Evolutionary conservation across 352 stramenopile genomes (phyloP).

Genomic region (Peronosclerospora sorghi): DNA sequence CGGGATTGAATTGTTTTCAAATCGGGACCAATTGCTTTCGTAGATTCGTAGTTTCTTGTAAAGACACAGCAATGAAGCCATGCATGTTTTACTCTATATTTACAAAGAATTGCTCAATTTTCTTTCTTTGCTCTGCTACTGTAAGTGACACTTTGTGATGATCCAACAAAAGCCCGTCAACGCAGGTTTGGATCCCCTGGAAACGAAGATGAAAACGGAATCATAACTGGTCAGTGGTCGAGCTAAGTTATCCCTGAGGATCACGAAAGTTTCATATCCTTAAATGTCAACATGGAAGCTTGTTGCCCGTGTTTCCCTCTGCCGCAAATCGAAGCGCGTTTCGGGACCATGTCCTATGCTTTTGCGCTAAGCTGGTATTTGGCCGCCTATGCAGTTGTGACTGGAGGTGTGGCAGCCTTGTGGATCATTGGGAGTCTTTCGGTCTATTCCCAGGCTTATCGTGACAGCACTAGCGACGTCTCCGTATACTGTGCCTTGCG

Average conservation of each 20-base stretch:
- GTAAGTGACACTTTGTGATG: no score
- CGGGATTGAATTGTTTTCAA: no score
- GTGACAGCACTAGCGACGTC: constrained; percentile 6
- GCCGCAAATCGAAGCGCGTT: constrained; percentile 20
- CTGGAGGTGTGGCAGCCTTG: constrained; percentile 1
- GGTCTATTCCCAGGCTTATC: constrained; percentile 13
- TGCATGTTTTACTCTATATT: no score
- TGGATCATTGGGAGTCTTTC: constrained; percentile 15
- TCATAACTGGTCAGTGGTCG: constrained; percentile 20
- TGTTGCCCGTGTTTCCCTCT: constrained; percentile 24
- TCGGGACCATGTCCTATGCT: constrained; percentile 17
- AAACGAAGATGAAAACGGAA: constrained; percentile 21
- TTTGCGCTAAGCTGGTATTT: constrained; percentile 13
- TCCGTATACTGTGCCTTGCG: constrained; percentile 6
- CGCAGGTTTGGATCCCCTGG: no score
- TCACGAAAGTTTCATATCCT: constrained; percentile 9
- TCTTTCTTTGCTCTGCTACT: no score
- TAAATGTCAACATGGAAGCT: constrained; percentile 17
- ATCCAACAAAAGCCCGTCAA: no score
- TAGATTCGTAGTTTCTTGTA: no score
- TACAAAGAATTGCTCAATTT: no score
- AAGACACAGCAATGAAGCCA: no score
- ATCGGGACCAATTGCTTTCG: no score
- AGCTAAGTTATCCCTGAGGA: constrained; percentile 17
- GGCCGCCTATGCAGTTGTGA: constrained; percentile 8